These are phyloP conservation scores for Cladophialophora psammophila DNA, from an alignment of 2,329 filamentous ascomycete genomes.

Conservation along the genomic window DNA sequence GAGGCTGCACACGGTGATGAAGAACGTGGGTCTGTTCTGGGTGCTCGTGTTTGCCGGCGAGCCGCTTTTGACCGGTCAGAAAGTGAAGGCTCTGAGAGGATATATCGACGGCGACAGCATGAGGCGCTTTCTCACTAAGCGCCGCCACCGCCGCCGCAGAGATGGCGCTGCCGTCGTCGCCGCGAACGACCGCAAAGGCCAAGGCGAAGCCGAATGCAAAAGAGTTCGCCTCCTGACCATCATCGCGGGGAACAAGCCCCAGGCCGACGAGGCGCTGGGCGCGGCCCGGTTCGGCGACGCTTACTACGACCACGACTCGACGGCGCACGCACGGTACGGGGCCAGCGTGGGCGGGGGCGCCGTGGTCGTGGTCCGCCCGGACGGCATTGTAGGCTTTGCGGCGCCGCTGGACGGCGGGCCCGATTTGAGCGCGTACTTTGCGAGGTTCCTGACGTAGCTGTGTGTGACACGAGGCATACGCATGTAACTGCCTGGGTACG, in stretches of 20 bases:
- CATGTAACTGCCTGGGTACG: too few relatives aligned
- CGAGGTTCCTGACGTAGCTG: background rate
- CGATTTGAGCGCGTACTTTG: conserved; percentile 1
- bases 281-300: background rate
- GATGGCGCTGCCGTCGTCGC: too few relatives aligned
- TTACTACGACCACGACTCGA: conserved; percentile 2
- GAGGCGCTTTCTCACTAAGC: background rate
- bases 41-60: conserved; percentile 15
- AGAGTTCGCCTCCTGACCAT: conserved; percentile 1
- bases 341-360: background rate
- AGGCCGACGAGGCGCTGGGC: conserved; percentile 5
- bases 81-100: background rate
- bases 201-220: background rate
- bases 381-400: conserved; percentile 13
- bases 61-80: background rate
- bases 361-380: conserved; percentile 7
- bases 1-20: conserved; percentile 6
- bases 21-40: conserved; percentile 8
- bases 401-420: background rate
- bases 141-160: too few relatives aligned
- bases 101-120: conserved; percentile 1
- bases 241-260: conserved; percentile 5
- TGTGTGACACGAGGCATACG: too few relatives aligned
- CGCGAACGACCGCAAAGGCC: too few relatives aligned
- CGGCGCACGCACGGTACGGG: conserved; percentile 9